phyloP scores from a whole-genome alignment of 345 rosid genomes.

The Eucalyptus albens region DNA sequence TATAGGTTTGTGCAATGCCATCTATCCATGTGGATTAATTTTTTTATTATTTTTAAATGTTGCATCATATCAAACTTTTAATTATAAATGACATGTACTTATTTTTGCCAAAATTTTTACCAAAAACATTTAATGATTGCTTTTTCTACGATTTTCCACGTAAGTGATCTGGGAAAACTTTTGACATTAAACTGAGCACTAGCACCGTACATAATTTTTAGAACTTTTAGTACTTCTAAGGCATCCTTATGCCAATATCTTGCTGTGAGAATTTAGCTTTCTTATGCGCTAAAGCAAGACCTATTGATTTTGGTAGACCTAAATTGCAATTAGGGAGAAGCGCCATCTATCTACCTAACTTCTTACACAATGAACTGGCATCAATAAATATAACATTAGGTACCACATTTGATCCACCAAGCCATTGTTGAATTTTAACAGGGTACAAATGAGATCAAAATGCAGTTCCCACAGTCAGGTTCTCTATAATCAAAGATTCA shows the following conservation, averaged over 20 bases:
- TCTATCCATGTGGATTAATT: background rate
- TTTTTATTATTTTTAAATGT: no score
- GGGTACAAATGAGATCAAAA: background rate
- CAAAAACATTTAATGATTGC: background rate
- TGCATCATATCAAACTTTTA: no score
- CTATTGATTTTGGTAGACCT: background rate
- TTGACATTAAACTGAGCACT: rapidly evolving
- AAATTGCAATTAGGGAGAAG: background rate
- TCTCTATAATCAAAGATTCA: background rate
- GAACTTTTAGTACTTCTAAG: background rate
- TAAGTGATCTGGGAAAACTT: rapidly evolving
- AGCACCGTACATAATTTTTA: no score
- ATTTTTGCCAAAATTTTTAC: background rate
- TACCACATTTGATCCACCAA: background rate
- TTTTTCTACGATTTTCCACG: rapidly evolving
- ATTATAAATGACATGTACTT: no score
- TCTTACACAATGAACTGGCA: background rate
- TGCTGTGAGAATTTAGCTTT: background rate
- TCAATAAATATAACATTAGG: background rate
- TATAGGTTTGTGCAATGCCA: no score
- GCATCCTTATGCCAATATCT: background rate
- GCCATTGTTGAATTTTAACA: background rate
- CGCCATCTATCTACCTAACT: background rate
- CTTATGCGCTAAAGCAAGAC: background rate
- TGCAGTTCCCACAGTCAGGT: background rate